Base-by-base conservation (phyloP, 2,329 filamentous ascomycete species). In the Epichloe bromicola region DNA sequence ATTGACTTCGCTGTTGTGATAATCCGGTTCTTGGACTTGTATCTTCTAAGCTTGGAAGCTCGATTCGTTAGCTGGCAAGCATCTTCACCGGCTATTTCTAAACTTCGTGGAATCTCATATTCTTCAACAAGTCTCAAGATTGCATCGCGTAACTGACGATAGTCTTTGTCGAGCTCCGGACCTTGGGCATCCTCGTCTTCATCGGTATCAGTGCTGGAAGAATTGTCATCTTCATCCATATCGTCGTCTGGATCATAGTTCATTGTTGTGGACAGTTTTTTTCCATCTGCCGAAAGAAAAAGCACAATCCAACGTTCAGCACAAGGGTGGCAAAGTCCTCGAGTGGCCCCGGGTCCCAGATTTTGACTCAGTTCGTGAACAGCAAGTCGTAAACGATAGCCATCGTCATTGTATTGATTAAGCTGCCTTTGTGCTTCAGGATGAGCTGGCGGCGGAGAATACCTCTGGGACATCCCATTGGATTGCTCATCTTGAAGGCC, bases 291-390 rank as follows among this genome's bases (percentile, higher is more conserved):
- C 0, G 85, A 85, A 51, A 94, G 79, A 60, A 90, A 91, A 8
- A 94, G 70, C 6, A 93, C 83, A 4, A 85, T 79, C 88, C 88
- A 95, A 51, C 83, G 76, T 66, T 94, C 88, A 1, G 84, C 83
- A 55, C 86, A 91, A 8, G 88, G 88, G 59, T 93, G 86, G 50
- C 82, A 84, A 14, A 79, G 73, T 20, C 85, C 85, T 47, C 82
- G 79, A 17, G 83, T 73, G 12, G 72, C 76, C 14, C 88, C 82
- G 6, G 71, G 60, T 4, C 85, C 84, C 10, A 88, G 69, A 5
- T 74, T 74, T 45, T 85, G 79, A 6, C 71, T 75, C 81, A 89
- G 82, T 59, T 88, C 84, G 50, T 85, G 81, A 49, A 87, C 72
- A 4, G 84, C 83, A 54, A 79, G 70, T 37, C 83, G 79, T 48